Percentiles rank a stretch among this genome's conserved stretches.
phyloP scores from a whole-genome alignment of 2,329 filamentous ascomycete species.

The Aspergillus jensenii region DNA sequence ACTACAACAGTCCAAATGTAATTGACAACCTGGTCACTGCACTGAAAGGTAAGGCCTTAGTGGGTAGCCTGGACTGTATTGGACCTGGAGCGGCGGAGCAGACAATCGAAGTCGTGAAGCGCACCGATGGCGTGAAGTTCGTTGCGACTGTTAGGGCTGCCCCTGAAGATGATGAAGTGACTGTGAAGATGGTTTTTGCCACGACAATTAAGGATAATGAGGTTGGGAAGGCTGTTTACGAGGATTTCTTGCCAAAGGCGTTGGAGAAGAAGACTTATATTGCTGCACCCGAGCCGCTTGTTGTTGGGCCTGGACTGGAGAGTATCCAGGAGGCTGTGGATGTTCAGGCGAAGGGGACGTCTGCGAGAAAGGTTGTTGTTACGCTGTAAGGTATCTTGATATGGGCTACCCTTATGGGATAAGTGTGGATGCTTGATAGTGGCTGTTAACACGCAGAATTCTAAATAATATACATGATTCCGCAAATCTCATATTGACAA shows the following conservation, averaged over 20 bases:
- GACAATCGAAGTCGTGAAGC: no score
- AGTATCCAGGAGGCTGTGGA: conserved; percentile 9
- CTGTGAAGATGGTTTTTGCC: conserved; percentile 27
- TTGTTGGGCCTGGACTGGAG: conserved; percentile 7
- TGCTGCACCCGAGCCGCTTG: neutral
- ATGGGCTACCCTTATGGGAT: no score
- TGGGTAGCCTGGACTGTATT: no score
- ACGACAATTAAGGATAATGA: conserved; percentile 18
- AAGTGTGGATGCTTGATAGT: no score
- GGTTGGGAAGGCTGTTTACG: conserved; percentile 31
- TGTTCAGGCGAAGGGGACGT: neutral
- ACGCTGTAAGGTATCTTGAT: neutral
- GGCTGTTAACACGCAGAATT: no score
- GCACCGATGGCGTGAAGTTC: conserved; percentile 22
- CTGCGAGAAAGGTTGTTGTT: conserved; percentile 11
- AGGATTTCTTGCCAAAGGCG: conserved; percentile 33
- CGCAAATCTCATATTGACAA: no score
- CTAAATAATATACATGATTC: no score
- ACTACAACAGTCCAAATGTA: conserved; percentile 48
- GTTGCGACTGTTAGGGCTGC: no score
- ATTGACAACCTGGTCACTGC: no score
- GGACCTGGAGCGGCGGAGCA: no score
- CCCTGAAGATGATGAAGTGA: no score
- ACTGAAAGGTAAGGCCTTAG: no score
- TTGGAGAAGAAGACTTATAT: conserved; percentile 13